A percentile compares a stretch with the other conserved stretches of the same genome.
These are phyloP conservation scores for Amphirosellinia nigrospora DNA, from an alignment of 495 filamentous ascomycete genomes.

Conservation along the genomic window DNA sequence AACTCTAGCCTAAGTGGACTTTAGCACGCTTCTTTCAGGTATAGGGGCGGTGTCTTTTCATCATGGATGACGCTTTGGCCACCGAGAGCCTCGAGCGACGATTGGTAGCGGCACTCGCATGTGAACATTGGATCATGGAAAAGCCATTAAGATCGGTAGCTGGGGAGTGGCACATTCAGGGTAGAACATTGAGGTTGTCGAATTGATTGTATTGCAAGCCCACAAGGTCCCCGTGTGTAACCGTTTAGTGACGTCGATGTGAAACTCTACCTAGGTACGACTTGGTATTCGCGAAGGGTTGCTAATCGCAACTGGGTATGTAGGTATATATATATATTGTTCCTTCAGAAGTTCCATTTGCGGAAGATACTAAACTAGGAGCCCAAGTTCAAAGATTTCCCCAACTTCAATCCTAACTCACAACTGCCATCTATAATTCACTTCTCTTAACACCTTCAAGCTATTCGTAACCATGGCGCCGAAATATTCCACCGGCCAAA, in stretches of 20 bases:
- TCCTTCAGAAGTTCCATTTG: not conserved
- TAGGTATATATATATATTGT: not conserved
- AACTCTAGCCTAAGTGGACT: constrained; percentile 26
- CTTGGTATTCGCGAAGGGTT: not conserved
- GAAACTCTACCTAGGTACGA: constrained; percentile 10
- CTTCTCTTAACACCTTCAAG: not conserved
- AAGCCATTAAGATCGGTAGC: not conserved
- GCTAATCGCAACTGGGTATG: not conserved
- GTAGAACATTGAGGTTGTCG: not conserved
- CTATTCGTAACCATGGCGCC: constrained; percentile 25
- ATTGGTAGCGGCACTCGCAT: not conserved
- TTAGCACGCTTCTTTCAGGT: not conserved
- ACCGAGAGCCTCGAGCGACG: not conserved
- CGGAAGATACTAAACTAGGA: not conserved
- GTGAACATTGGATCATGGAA: constrained; percentile 22
- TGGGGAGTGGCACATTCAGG: not conserved
- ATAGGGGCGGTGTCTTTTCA: constrained; percentile 8
- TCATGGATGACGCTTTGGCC: not conserved
- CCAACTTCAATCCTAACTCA: not conserved
- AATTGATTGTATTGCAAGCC: not conserved
- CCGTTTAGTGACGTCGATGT: constrained; percentile 20
- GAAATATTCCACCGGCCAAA: constrained; percentile 38
- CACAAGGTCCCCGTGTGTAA: not conserved
- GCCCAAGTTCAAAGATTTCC: not conserved
- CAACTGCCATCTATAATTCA: not conserved